phyloP scores from a whole-genome alignment of 2,329 filamentous ascomycete genomes.

The Penicillium sp. region DNA sequence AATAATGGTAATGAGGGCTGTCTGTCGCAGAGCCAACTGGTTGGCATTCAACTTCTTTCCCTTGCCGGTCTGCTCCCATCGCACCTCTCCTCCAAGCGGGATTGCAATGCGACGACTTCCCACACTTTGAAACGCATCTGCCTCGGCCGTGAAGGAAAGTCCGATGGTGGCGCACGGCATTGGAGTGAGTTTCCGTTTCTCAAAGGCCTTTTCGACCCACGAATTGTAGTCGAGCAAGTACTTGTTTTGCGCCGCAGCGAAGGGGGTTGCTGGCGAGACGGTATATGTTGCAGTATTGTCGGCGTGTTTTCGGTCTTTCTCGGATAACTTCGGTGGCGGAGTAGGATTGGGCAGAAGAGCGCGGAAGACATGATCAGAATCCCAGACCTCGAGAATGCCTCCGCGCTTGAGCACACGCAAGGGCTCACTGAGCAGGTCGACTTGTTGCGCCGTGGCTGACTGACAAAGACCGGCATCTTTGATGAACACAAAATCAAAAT shows the following conservation, averaged over 20 bases:
- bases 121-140: conserved; percentile 65
- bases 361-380: conserved; percentile 78
- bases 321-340: conserved; percentile 52
- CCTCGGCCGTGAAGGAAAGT: conserved; percentile 75
- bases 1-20: conserved; percentile 75
- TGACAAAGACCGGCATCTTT: conserved; percentile 77
- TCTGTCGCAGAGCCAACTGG: conserved; percentile 70
- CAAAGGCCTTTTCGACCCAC: conserved; percentile 75
- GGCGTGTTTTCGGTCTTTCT: conserved; percentile 61
- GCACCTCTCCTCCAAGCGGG: conserved; percentile 69
- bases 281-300: conserved; percentile 73
- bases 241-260: conserved; percentile 74
- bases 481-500: conserved; percentile 84
- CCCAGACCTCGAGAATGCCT: conserved; percentile 83
- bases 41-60: conserved; percentile 55
- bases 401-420: conserved; percentile 72
- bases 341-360: conserved; percentile 76
- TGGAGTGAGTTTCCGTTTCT: conserved; percentile 63
- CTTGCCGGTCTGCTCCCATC: conserved; percentile 73
- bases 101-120: conserved; percentile 78
- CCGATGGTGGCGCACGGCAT: conserved; percentile 76
- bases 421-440: conserved; percentile 64
- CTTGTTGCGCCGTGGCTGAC: conserved; percentile 52
- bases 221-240: conserved; percentile 78
- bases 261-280: conserved; percentile 76